Percentiles rank a stretch among this genome's conserved stretches.
phyloP scores from a whole-genome alignment of 1,284 basidiomycete genomes.

The Violaceomyces palustris region DNA sequence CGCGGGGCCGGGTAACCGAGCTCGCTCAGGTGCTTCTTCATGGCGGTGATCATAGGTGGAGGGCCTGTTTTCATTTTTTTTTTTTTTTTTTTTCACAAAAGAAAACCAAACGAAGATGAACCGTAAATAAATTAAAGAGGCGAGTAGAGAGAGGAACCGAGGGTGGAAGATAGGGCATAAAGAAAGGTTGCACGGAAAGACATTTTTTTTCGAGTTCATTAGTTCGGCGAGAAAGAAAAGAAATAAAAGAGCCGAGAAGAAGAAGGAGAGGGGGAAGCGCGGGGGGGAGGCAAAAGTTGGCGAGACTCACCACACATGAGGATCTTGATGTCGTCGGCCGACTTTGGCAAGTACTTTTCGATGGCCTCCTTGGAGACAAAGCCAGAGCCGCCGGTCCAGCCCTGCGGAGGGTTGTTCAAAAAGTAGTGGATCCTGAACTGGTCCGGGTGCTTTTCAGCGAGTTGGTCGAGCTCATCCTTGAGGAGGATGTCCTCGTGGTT shows the following conservation, averaged over 20 bases:
- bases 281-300: background rate
- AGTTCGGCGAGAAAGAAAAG: constrained; percentile 51
- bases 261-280: no score
- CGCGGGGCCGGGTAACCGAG: constrained; percentile 81
- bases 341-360: constrained; percentile 56
- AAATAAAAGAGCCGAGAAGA: no score
- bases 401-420: constrained; percentile 81
- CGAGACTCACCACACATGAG: constrained; percentile 53
- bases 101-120: no score
- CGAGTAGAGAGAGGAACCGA: no score
- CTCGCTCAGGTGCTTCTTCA: constrained; percentile 89
- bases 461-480: constrained; percentile 75
- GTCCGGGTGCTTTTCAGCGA: constrained; percentile 63
- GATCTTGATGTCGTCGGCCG: constrained; percentile 51
- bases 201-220: no score
- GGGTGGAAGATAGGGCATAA: no score
- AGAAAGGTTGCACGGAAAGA: no score
- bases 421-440: constrained; percentile 77
- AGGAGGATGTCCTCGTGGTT: constrained; percentile 60
- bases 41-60: constrained; percentile 91
- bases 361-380: constrained; percentile 95
- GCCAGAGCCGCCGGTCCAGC: constrained; percentile 82
- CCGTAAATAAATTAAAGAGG: no score
- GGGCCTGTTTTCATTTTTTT: no score
- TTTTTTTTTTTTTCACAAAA: no score